These are phyloP conservation scores for Cordyceps javanica DNA, from an alignment of 2,329 filamentous ascomycete species.

Conservation along the genomic window DNA sequence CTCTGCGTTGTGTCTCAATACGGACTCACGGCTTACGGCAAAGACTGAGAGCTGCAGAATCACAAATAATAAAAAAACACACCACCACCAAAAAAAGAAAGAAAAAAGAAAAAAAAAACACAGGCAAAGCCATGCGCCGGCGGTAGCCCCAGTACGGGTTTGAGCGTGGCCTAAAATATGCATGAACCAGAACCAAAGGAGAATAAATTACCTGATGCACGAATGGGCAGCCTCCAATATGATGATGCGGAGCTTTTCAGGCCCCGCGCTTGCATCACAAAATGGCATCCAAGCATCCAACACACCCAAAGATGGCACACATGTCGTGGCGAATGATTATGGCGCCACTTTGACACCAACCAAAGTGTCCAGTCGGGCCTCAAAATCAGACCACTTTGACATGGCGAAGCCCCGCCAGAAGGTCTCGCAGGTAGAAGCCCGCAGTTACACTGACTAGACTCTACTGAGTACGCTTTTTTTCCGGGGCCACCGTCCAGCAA, in stretches of 20 bases:
- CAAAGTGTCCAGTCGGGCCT: conserved; percentile 8
- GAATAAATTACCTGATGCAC: neutral
- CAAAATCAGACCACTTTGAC: conserved; percentile 15
- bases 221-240: neutral
- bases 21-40: neutral
- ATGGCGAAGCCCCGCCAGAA: neutral
- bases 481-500: neutral
- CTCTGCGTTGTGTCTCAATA: neutral
- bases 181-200: conserved; percentile 3
- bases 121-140: no score
- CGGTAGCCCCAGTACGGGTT: no score
- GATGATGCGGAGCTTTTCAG: conserved; percentile 3
- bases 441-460: neutral
- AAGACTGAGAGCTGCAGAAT: neutral
- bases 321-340: neutral
- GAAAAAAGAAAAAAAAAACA: no score
- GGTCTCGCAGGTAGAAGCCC: neutral
- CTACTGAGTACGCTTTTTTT: neutral
- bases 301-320: neutral
- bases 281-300: neutral
- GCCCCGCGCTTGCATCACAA: neutral
- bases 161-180: neutral
- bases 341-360: conserved; percentile 11
- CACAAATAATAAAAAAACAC: no score
- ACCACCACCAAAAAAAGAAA: no score